Conservation (phyloP, 1,284 basidiomycete genomes). For the Moesziomyces antarcticus region DNA sequence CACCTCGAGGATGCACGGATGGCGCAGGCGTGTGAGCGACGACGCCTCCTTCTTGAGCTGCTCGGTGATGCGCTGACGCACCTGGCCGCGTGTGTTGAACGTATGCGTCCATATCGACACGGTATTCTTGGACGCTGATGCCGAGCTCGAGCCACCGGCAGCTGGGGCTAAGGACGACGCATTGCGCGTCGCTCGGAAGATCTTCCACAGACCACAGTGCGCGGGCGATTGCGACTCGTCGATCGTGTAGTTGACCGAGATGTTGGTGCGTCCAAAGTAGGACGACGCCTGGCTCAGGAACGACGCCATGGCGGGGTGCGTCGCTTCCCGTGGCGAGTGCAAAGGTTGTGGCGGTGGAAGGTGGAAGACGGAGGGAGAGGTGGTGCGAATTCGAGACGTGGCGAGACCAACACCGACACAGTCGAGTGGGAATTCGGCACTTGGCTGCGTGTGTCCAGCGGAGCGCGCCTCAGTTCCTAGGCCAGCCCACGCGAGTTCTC, state of each 20-base stretch:
- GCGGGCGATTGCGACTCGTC: conserved; percentile 53
- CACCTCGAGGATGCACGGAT: conserved; percentile 97
- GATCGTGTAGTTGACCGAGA: conserved; percentile 61
- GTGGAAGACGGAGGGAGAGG: not conserved
- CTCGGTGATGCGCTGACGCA: conserved; percentile 46
- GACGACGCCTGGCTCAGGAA: conserved; percentile 60
- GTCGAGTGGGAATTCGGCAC: not conserved
- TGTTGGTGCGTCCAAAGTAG: conserved; percentile 62
- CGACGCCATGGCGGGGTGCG: conserved; percentile 44
- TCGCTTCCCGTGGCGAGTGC: not conserved
- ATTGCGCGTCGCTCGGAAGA: conserved; percentile 57
- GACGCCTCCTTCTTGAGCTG: conserved; percentile 72
- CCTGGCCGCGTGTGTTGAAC: conserved; percentile 41
- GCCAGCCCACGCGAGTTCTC: not conserved
- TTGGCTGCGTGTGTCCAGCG: not conserved
- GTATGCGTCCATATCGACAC: conserved; percentile 62
- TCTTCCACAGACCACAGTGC: conserved; percentile 63
- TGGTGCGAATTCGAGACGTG: too few species aligned
- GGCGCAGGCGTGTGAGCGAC: conserved; percentile 84
- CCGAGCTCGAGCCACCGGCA: not conserved
- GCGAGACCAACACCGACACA: not conserved
- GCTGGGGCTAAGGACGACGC: conserved; percentile 21
- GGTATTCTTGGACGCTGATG: conserved; percentile 13
- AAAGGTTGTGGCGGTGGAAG: not conserved
- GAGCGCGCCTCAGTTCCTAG: not conserved